Conservation (phyloP, 352 stramenopile genomes). For the Pythium plurisporium region DNA sequence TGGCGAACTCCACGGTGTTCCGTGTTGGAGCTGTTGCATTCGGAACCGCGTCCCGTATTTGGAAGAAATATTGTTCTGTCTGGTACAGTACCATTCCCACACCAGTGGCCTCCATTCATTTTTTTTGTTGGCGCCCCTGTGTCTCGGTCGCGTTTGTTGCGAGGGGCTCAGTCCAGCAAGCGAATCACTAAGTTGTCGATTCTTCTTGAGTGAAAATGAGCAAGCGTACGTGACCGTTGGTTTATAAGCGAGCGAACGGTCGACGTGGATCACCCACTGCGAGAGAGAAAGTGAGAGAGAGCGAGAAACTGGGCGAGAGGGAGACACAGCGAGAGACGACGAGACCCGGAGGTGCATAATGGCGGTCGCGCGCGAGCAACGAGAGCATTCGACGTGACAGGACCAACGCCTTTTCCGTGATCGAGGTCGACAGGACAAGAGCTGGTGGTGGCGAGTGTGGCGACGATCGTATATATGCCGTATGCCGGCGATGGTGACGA, state of each 20-base stretch:
- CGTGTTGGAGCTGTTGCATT: not conserved
- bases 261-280: too few relatives aligned
- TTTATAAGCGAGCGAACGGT: too few relatives aligned
- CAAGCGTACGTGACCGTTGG: constrained; percentile 62
- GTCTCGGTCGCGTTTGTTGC: not conserved
- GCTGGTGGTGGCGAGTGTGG: too few relatives aligned
- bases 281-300: not conserved
- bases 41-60: not conserved
- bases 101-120: constrained; percentile 33
- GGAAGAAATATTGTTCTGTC: constrained; percentile 17
- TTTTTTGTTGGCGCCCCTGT: constrained; percentile 19
- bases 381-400: too few relatives aligned
- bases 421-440: not conserved
- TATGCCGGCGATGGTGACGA: too few relatives aligned
- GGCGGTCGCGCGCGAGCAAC: too few relatives aligned
- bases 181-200: constrained; percentile 46
- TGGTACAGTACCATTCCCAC: constrained; percentile 4
- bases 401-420: too few relatives aligned
- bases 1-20: too few relatives aligned
- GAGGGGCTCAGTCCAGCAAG: constrained; percentile 23
- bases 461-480: too few relatives aligned
- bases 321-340: not conserved
- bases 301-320: not conserved
- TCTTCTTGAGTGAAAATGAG: constrained; percentile 83
- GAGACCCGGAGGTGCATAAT: too few relatives aligned